phyloP scores from a whole-genome alignment of 768 basidiomycete genomes.

The Pisolithus marmoratus region DNA sequence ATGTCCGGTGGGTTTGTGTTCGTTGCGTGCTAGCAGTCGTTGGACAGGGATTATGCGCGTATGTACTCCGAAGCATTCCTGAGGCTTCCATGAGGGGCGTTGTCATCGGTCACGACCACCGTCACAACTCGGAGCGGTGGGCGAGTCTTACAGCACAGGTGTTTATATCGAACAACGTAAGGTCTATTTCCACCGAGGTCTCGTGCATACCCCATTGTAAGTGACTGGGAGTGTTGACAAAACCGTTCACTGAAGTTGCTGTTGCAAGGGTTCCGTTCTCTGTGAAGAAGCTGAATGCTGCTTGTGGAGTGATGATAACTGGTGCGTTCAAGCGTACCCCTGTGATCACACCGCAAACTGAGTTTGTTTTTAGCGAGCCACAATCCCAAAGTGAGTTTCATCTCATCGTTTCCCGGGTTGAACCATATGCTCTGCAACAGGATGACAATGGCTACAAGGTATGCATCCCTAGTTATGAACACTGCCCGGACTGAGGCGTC shows the following conservation, averaged over 20 bases:
- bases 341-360: background rate
- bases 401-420: background rate
- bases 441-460: conserved; percentile 89
- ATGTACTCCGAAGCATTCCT: conserved; percentile 50
- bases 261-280: conserved; percentile 72
- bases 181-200: conserved; percentile 60
- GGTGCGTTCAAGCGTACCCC: conserved; percentile 34
- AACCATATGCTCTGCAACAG: conserved; percentile 29
- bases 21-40: background rate
- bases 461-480: background rate
- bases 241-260: background rate
- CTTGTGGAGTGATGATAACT: conserved; percentile 88
- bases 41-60: conserved; percentile 67
- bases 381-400: conserved; percentile 68
- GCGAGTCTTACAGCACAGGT: conserved; percentile 67
- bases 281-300: conserved; percentile 58
- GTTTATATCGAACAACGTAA: conserved; percentile 62
- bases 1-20: background rate
- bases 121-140: conserved; percentile 75
- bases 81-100: conserved; percentile 57
- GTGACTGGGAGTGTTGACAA: conserved; percentile 12
- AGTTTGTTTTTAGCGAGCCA: conserved; percentile 56
- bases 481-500: background rate
- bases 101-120: conserved; percentile 84
- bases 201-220: conserved; percentile 80